A percentile compares a stretch with the other conserved stretches of the same genome.
Evolutionary conservation across 208 protist genomes (phyloP).

Genomic region (Acanthamoeba polyphaga): DNA sequence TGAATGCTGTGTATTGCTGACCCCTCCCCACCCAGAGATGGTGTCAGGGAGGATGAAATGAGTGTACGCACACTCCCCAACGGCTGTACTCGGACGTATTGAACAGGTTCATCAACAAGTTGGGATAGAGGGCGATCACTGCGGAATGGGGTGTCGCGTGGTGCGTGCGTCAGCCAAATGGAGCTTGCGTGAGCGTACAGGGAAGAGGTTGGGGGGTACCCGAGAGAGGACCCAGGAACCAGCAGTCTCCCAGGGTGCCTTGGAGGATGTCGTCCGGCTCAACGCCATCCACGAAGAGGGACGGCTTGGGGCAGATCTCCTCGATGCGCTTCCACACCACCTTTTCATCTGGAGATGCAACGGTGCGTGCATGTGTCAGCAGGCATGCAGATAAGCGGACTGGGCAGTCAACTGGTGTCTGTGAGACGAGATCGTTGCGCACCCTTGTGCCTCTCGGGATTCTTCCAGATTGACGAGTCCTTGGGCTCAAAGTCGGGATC

Average conservation of each 20-base stretch:
- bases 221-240: conserved; percentile 74
- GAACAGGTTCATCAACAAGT: conserved; percentile 73
- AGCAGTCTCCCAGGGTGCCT: conserved; percentile 77
- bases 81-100: conserved; percentile 72
- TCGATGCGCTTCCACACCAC: conserved; percentile 66
- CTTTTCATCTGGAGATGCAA: not conserved
- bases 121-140: conserved; percentile 69
- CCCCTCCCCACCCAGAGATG: no score
- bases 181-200: not conserved
- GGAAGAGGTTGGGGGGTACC: not conserved
- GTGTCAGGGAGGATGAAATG: not conserved
- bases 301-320: conserved; percentile 56
- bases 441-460: conserved; percentile 56
- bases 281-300: conserved; percentile 77
- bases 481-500: conserved; percentile 58
- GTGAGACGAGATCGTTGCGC: not conserved
- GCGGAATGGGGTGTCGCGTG: not conserved
- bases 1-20: not conserved
- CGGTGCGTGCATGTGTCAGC: not conserved
- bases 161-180: not conserved
- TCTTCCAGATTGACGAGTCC: conserved; percentile 42
- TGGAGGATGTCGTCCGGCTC: conserved; percentile 80
- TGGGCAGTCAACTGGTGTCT: not conserved
- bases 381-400: no score
- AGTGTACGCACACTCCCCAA: conserved; percentile 44